These are phyloP conservation scores for Craterostigma plantagineum DNA, from an alignment of 257 asterid genomes.

Conservation along the genomic window DNA sequence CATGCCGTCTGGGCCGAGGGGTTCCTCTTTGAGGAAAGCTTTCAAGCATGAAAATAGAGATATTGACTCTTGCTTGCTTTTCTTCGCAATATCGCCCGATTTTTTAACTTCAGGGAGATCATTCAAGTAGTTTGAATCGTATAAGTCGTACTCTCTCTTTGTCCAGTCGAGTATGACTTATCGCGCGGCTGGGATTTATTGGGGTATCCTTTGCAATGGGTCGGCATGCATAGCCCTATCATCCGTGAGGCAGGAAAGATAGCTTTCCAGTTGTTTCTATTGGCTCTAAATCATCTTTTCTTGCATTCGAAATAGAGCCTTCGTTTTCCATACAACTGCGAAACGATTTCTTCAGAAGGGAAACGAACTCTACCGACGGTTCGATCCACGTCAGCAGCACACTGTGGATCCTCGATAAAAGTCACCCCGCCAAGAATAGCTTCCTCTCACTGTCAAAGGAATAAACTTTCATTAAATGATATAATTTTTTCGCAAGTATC, in stretches of 20 bases:
- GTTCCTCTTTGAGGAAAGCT: slow-evolving; percentile 90
- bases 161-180: slow-evolving; percentile 70
- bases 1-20: slow-evolving; percentile 96
- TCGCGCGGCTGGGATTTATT: slow-evolving; percentile 24
- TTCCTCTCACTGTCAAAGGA: slow-evolving; percentile 52
- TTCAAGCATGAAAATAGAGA: slow-evolving; percentile 87
- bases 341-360: slow-evolving; percentile 38
- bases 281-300: not conserved
- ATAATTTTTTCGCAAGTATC: no score
- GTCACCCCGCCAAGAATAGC: slow-evolving; percentile 69
- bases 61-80: slow-evolving; percentile 71
- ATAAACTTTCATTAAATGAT: not conserved
- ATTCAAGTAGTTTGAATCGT: slow-evolving; percentile 52
- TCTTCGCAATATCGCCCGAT: slow-evolving; percentile 51
- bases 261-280: slow-evolving; percentile 12
- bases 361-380: slow-evolving; percentile 46
- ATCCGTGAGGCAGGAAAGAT: slow-evolving; percentile 49
- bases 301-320: slow-evolving; percentile 15
- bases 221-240: slow-evolving; percentile 40
- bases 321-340: slow-evolving; percentile 20
- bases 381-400: slow-evolving; percentile 44
- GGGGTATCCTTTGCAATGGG: slow-evolving; percentile 50
- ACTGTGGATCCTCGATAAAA: slow-evolving; percentile 45
- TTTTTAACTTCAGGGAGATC: slow-evolving; percentile 78
- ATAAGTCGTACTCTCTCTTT: slow-evolving; percentile 38